These are phyloP conservation scores for Teunomyces atbi DNA, from an alignment of 805 yeast genomes.

Conservation along the genomic window DNA sequence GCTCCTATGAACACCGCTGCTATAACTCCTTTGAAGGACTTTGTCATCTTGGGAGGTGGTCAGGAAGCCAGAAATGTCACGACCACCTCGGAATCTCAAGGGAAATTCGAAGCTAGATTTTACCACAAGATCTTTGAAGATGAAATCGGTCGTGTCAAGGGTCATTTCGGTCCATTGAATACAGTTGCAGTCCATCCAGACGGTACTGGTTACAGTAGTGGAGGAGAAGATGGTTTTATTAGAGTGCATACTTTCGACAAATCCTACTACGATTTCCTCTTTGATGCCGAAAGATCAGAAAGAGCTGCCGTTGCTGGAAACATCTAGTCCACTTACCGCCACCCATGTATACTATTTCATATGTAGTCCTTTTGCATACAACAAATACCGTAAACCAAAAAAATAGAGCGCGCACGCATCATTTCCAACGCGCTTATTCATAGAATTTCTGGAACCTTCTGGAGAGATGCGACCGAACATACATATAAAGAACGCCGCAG, in stretches of 20 bases:
- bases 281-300: constrained; percentile 76
- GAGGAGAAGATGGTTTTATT: constrained; percentile 97
- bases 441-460: constrained; percentile 3
- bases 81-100: constrained; percentile 90
- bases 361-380: constrained; percentile 3
- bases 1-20: constrained; percentile 96
- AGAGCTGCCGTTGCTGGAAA: constrained; percentile 40
- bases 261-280: constrained; percentile 87
- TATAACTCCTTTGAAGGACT: constrained; percentile 89
- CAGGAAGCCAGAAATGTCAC: constrained; percentile 98
- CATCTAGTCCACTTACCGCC: constrained; percentile 13
- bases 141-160: constrained; percentile 95
- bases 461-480: background rate
- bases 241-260: constrained; percentile 93
- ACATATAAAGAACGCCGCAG: background rate
- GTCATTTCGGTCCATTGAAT: constrained; percentile 98
- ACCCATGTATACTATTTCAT: constrained; percentile 3
- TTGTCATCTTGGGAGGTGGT: constrained; percentile 96
- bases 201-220: constrained; percentile 92
- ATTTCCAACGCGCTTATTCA: no score
- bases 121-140: constrained; percentile 93
- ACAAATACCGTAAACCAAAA: background rate
- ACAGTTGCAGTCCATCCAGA: constrained; percentile 91
- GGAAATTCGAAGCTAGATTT: constrained; percentile 95
- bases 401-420: no score